Evolutionary conservation across 1,284 basidiomycete genomes (phyloP), one percentile per base, ranked within the genome.

Genomic region (Ustilago hordei): DNA sequence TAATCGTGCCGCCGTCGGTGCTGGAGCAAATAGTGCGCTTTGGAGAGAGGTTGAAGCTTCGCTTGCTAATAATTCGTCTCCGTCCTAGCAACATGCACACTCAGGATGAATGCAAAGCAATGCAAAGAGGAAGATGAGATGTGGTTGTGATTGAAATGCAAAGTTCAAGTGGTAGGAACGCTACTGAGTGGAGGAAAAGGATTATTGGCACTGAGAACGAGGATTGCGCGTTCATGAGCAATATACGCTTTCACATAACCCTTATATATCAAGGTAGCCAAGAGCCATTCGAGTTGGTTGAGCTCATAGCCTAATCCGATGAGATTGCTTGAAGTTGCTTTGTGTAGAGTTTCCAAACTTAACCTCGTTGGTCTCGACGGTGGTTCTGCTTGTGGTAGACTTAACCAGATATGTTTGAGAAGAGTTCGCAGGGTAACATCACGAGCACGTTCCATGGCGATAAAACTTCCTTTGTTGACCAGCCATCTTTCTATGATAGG

Each of bases 211-310:
- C 93, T 91, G 59, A 99, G 86, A 3, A 99, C 96, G 3, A 98
- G 92, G 89, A 92, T 94, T 87, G 94, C 92, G 86, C 93, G 93
- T 84, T 94, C 93, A 84, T 99, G 96, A 54, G 94, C 95, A 82
- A 99, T 96, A 87, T 98, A 98, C 5, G 96, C 96, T 66, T 93
- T 90, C 86, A 98, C 92, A 86, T 92, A 94, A 4, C 93, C 94
- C 78, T 93, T 93, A 87, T 92, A 94, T 47, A 98, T 93, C 92
- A 96, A 93, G 83, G 95, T 95, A 17, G 90, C 81, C 8, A 98
- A 89, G 64, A 95, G 89, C 87, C 96, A 98, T 87, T 98, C 96
- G 17, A 94, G 92, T 87, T 98, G 96, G 72, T 93, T 93, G 60
- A 88, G 65, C 39, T 88, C 87, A 39, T 88, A 86, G 0, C 84